Base-by-base conservation (phyloP, 1,284 basidiomycete species). In the Tilletia setariae region DNA sequence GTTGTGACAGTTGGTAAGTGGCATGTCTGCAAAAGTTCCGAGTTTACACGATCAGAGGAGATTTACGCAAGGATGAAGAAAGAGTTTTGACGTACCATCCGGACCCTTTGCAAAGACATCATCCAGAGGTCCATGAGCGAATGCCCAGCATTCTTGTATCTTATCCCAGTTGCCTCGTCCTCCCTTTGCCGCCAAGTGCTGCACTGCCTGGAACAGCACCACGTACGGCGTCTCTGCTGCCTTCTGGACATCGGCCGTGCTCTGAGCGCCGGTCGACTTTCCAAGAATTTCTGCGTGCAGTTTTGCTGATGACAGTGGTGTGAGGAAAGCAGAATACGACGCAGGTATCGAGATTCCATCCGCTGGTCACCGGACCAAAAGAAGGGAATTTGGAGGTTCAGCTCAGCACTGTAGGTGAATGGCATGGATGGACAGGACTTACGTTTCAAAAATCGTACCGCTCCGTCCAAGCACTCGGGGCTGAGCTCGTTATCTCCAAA, bases 401-500 rank as follows among this genome's bases (percentile, higher is more conserved):
- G 62, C 25, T 63, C n/a, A n/a, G n/a, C n/a, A n/a, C n/a, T n/a
- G n/a, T n/a, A n/a, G n/a, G n/a, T n/a, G n/a, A n/a, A n/a, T n/a
- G n/a, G n/a, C n/a, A n/a, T n/a, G n/a, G n/a, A n/a, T n/a, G n/a
- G n/a, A n/a, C n/a, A n/a, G n/a, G 2, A 74, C 72, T 67, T 68
- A 74, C 70, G 76, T 64, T 81, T 81, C 53, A 81, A 65, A 67
- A 82, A 94, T 59, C 94, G 86, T 87, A 91, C 89, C 19, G 91
- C 94, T n/a, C 94, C 94, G 82, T 98, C 94, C 40, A 98, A 85
- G 83, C 94, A 97, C 83, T 99, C 96, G 0, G 96, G 96, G 79
- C 92, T 94, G 53, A 98, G 88, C 83, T 99, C 96, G 74, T 99
- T 99, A 84, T 99, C 96, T 3, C 95, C 96, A 84, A 99, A 98